phyloP scores from a whole-genome alignment of 306 rosid genomes.

The Chamaecrista fasciculata region DNA sequence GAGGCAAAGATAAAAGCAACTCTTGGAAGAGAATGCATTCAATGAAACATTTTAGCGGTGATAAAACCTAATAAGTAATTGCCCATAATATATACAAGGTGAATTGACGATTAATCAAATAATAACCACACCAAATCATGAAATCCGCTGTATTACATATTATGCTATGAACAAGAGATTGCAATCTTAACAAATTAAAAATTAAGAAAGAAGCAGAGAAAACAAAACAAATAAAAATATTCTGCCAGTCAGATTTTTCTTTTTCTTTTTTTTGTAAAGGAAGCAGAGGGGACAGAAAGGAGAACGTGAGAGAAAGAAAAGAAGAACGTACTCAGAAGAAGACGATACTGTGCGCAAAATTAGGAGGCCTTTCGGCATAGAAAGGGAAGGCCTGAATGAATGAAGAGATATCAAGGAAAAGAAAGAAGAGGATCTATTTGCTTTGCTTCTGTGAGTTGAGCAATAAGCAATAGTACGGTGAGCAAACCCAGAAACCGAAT shows the following conservation, averaged over 20 bases:
- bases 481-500: background rate
- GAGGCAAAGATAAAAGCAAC: background rate
- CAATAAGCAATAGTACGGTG: background rate
- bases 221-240: background rate
- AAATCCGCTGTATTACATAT: background rate
- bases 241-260: background rate
- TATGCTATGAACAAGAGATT: background rate
- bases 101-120: background rate
- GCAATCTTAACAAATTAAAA: background rate
- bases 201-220: background rate
- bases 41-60: background rate
- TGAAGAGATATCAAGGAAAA: background rate
- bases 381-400: background rate
- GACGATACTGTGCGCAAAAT: background rate
- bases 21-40: background rate
- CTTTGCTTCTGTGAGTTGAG: background rate
- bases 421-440: background rate
- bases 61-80: background rate
- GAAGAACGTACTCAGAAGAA: constrained; percentile 2
- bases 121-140: background rate
- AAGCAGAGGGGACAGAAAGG: background rate
- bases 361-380: background rate
- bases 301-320: background rate
- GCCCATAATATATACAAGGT: background rate
- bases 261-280: no score